Evolutionary conservation across 805 yeast genomes (phyloP), one percentile per base, ranked within the genome.

Genomic region (Blastobotrys parvus): DNA sequence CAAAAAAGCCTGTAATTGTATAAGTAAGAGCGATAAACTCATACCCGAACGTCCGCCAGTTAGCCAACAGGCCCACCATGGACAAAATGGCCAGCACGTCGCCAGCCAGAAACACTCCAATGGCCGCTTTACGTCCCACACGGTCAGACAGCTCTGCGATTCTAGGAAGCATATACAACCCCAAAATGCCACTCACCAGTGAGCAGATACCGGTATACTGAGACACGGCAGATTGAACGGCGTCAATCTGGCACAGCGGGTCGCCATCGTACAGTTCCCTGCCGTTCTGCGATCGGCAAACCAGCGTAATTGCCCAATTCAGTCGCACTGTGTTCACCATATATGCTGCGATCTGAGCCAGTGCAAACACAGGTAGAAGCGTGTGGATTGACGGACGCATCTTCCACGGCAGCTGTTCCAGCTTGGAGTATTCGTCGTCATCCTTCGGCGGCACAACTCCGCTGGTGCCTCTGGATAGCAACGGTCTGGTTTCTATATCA

Each of bases 261-360:
- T 40, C 42, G 3, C 25, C 25, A 25, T 48, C 48, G 8, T 16
- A n/a, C 39, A 48, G 30, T 7, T 31, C 27, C 39, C 30, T n/a
- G 7, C 19, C 13, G 22, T 45, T 45, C 11, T 35, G 15, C 23
- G 27, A 29, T 4, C 45, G 21, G 31, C 52, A 48, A 4, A 46
- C 49, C 31, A 48, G 19, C 18, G 49, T 38, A 16, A 46, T 35
- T 3, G 40, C 46, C 52, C 52, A 48, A 31, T 48, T 48, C 27
- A 48, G 38, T 39, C 34, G 35, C 2, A 48, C 46, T 4, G 38
- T 35, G 19, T 34, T 34, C n/a, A 34, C 16, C 39, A 41, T 34
- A 23, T 33, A 41, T 2, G 31, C 19, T 4, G 43, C 21, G 5
- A 41, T 41, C 39, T 41, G 22, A 3, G 33, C 43, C 13, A 34